Base-by-base conservation (phyloP, 306 rosid genomes). In the Gillenia trifoliata region DNA sequence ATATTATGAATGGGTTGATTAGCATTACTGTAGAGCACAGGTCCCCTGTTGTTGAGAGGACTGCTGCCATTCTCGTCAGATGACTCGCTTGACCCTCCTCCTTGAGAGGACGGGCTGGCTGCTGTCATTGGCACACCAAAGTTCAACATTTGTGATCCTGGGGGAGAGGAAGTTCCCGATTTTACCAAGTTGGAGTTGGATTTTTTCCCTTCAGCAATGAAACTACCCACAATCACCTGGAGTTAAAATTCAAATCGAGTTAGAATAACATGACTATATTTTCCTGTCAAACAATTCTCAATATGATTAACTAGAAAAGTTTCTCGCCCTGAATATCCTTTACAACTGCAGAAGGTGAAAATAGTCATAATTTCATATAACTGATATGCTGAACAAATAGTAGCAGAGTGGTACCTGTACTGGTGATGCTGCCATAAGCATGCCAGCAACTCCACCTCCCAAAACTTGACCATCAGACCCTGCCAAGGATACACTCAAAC, bases 141-240 rank as follows among this genome's bases (percentile, higher is more conserved):
- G 84, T 75, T 85, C 38, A 92, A 68, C 89, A 85, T 83, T 62
- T 87, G 93, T 7, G 90, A 10, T 60, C 68, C 68, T 34, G 85
- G 76, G 3, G 85, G 62, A 5, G 92, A 68, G 40, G 95, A 74
- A 4, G 81, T 71, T 50, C 88, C 90, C 1, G 89, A 85, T 63
- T 86, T 87, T 76, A 25, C 36, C 54, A 81, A 66, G 36, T 62
- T 82, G 28, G 91, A 59, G 90, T 82, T 77, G 0, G 83, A 33
- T 71, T 87, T 87, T 74, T 85, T 90, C 64, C 85, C 88, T 4
- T 86, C 92, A 52, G 65, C 83, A 30, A 86, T 50, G 72, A 92
- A 92, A 81, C 93, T 85, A 56, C 93, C 97, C 71, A 90, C 82
- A 54, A 89, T 80, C 56, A 92, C 86, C 97, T 94, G 93, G 68